These are phyloP conservation scores for Klebsormidium nitens DNA, from an alignment of 139 green algal species.

Conservation along the genomic window DNA sequence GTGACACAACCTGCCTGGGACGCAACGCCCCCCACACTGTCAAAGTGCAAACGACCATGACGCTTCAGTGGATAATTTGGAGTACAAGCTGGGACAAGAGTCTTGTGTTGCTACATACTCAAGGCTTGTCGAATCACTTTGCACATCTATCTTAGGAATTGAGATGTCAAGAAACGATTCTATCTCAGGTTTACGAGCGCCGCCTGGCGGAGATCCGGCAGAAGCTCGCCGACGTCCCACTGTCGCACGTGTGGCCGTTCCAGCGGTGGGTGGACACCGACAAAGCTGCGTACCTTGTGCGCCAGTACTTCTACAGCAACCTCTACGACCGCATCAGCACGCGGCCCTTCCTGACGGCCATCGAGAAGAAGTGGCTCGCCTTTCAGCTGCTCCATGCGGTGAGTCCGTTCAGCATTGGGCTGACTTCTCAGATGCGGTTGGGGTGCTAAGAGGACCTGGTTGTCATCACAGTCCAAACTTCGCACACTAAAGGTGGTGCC, in stretches of 20 bases:
- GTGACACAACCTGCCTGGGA: too few species aligned
- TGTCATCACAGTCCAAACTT: too few species aligned
- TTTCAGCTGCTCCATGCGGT: conserved; percentile 63
- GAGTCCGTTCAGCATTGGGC: too few species aligned
- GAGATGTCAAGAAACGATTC: background rate
- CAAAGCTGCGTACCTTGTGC: conserved; percentile 63
- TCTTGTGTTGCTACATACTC: too few species aligned
- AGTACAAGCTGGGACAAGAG: too few species aligned
- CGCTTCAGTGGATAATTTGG: too few species aligned
- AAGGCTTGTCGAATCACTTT: background rate
- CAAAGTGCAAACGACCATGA: too few species aligned
- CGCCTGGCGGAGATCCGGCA: conserved; percentile 55
- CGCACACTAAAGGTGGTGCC: background rate
- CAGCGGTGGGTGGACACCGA: conserved; percentile 62
- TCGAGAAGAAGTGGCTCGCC: conserved; percentile 89
- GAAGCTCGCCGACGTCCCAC: background rate
- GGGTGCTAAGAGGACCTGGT: too few species aligned
- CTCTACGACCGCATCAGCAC: conserved; percentile 84
- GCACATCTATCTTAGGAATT: background rate
- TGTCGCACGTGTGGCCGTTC: conserved; percentile 43
- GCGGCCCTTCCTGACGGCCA: conserved; percentile 80
- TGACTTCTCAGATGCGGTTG: too few species aligned
- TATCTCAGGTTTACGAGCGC: conserved; percentile 56
- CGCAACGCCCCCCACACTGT: too few species aligned
- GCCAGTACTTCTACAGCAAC: conserved; percentile 78